Conservation (phyloP, 2,329 filamentous ascomycete genomes). For the Hypomyces perniciosus region DNA sequence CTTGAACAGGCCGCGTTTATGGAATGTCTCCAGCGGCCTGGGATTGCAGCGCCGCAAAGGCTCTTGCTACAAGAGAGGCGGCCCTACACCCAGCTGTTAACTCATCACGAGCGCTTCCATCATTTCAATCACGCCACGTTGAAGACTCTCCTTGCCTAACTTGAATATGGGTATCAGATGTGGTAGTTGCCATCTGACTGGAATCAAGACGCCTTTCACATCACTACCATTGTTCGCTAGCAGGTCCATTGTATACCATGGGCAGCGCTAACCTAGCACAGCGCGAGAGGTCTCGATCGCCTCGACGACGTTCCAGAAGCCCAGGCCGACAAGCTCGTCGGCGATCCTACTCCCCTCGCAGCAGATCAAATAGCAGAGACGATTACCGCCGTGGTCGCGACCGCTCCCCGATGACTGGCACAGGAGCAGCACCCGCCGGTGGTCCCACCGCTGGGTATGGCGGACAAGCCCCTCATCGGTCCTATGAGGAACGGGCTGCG, state of each 20-base stretch:
- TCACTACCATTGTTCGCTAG: slow-evolving; percentile 24
- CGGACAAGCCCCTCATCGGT: slow-evolving; percentile 58
- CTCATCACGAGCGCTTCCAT: too few relatives aligned
- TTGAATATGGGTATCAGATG: neutral
- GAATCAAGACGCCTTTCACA: neutral
- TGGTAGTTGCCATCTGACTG: neutral
- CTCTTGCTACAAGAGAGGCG: neutral
- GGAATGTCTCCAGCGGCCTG: too few relatives aligned
- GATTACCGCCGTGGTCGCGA: slow-evolving; percentile 68
- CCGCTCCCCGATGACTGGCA: slow-evolving; percentile 80
- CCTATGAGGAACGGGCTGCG: slow-evolving; percentile 74
- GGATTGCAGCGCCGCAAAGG: neutral
- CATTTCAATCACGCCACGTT: neutral
- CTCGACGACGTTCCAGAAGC: slow-evolving; percentile 79
- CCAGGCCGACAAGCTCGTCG: slow-evolving; percentile 63
- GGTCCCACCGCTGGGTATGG: slow-evolving; percentile 63
- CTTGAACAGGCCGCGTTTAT: too few relatives aligned
- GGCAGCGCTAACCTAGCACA: slow-evolving; percentile 35
- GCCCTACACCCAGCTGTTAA: too few relatives aligned
- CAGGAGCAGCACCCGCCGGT: slow-evolving; percentile 61
- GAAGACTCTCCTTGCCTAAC: slow-evolving; percentile 1
- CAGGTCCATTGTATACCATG: neutral
- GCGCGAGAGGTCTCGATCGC: slow-evolving; percentile 80
- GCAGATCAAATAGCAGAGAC: slow-evolving; percentile 68
- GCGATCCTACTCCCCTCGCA: slow-evolving; percentile 73